Base-by-base conservation (phyloP, 2,329 filamentous ascomycete species). In the Aspergillus clavatus region DNA sequence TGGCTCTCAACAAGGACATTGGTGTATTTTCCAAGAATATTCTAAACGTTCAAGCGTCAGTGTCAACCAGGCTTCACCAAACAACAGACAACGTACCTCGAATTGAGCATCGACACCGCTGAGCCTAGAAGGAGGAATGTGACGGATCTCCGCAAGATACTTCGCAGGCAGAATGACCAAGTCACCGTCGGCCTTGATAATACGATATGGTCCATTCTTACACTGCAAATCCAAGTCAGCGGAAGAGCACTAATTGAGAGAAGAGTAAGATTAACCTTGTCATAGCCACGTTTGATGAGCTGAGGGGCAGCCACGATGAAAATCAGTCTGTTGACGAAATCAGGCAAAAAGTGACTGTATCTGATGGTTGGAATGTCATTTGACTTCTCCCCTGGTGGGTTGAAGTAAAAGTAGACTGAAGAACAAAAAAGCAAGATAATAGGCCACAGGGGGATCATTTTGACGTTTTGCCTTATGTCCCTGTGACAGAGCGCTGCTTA, bases 151-250 rank as follows among this genome's bases (percentile, higher is more conserved):
- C 23, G 55, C 38, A 4, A 58, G 46, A 38, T 64, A 65, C 16
- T 52, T 60, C 4, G 45, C 40, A 10, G 62, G 61, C 36, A 65
- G 41, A 3, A 64, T 52, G 7, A 62, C 46, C 21, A 64, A 28
- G 42, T 64, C 59, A 7, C 57, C 56, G 42, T 65, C 60, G 2
- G 55, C 46, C 12, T 60, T 63, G 19, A 61, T 51, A 21, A 65
- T 50, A 3, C 59, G 54, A 38, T 56, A 65, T 2, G 61, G 56
- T 4, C 26, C 45, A 19, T 59, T 47, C 31, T 53, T 58, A 47
- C 59, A 63, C 61, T 63, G 38, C n/a, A 31, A 2, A n/a, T 5
- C 1, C 19, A 24, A 14, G 40, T 54, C 38, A 54, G 27, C 11
- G 35, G 2, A 14, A 27, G 21, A 7, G 8, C 21, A 8, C 2